A percentile compares a stretch with the other conserved stretches of the same genome.
These are phyloP conservation scores for Cutaneotrichosporon dermatis DNA, from an alignment of 1,284 basidiomycete species.

Conservation along the genomic window DNA sequence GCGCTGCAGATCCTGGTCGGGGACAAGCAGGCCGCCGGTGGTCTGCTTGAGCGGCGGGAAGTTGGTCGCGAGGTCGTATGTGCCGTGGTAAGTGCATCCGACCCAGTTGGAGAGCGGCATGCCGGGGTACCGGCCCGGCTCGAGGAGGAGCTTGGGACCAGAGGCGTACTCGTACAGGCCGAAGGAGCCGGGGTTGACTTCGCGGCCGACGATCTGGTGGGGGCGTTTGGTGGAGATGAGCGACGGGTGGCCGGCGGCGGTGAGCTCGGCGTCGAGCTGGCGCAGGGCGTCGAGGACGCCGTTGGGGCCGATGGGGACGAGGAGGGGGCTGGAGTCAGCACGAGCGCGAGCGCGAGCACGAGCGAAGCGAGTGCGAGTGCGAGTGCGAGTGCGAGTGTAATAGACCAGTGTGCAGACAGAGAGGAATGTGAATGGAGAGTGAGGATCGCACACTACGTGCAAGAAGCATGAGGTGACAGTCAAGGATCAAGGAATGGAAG, in stretches of 20 bases:
- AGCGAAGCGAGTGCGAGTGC: too few species aligned
- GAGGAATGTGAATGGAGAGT: too few species aligned
- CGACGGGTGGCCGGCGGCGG: slow-evolving; percentile 1
- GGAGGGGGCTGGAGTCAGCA: slow-evolving; percentile 6
- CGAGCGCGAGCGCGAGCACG: too few species aligned
- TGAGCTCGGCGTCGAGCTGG: slow-evolving; percentile 11
- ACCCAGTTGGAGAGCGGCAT: slow-evolving; percentile 15
- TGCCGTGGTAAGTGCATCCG: slow-evolving; percentile 11
- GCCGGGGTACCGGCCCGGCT: slow-evolving; percentile 18
- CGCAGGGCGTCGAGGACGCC: slow-evolving; percentile 13
- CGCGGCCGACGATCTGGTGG: slow-evolving; percentile 12
- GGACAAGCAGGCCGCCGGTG: slow-evolving; percentile 1
- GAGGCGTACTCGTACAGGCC: slow-evolving; percentile 18
- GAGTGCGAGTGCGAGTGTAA: too few species aligned
- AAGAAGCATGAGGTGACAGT: too few species aligned
- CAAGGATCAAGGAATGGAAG: too few species aligned
- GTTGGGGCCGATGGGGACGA: slow-evolving; percentile 12
- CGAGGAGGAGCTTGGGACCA: slow-evolving; percentile 13
- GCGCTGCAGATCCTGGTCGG: slow-evolving; percentile 8
- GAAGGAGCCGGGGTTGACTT: slow-evolving; percentile 18
- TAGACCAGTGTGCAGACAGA: too few species aligned
- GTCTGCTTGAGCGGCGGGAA: slow-evolving; percentile 9
- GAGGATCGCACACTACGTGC: too few species aligned
- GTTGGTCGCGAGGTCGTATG: slow-evolving; percentile 15
- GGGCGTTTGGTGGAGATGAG: slow-evolving; percentile 16